A percentile compares a stretch with the other conserved stretches of the same genome.
These are phyloP conservation scores for Diaporthe humulicola DNA, from an alignment of 2,329 filamentous ascomycete genomes.

Conservation along the genomic window DNA sequence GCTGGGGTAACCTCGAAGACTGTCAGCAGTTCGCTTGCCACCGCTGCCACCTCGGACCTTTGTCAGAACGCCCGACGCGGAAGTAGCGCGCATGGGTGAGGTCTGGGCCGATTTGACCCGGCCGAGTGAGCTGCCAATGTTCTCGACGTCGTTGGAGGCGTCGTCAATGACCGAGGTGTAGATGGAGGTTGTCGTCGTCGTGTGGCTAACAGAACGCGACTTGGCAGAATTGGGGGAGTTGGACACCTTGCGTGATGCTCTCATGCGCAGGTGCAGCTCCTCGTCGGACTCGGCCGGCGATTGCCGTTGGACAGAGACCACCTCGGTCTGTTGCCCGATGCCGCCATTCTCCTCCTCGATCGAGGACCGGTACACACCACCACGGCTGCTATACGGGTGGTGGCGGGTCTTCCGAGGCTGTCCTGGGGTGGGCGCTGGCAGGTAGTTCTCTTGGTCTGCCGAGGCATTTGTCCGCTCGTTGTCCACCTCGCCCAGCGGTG, in stretches of 20 bases:
- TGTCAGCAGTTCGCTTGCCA: slow-evolving; percentile 54
- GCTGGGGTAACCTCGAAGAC: slow-evolving; percentile 53
- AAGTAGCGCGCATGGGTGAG: slow-evolving; percentile 63
- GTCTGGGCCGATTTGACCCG: slow-evolving; percentile 67
- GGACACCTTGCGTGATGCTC: slow-evolving; percentile 74
- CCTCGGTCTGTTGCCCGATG: slow-evolving; percentile 70
- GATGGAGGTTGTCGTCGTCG: slow-evolving; percentile 75
- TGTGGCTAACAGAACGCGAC: slow-evolving; percentile 80
- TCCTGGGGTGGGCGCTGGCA: slow-evolving; percentile 94
- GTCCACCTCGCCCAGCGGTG: slow-evolving; percentile 94
- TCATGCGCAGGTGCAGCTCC: slow-evolving; percentile 83
- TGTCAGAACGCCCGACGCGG: slow-evolving; percentile 68
- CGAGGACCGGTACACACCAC: slow-evolving; percentile 54
- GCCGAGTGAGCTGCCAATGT: slow-evolving; percentile 66
- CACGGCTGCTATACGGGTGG: slow-evolving; percentile 76
- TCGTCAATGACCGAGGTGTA: slow-evolving; percentile 72
- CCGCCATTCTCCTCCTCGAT: slow-evolving; percentile 65
- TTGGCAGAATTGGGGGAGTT: slow-evolving; percentile 74
- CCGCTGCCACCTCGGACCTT: slow-evolving; percentile 68
- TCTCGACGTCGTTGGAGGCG: slow-evolving; percentile 78
- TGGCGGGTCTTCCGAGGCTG: slow-evolving; percentile 93
- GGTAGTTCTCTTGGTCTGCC: slow-evolving; percentile 85
- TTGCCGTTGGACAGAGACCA: slow-evolving; percentile 71
- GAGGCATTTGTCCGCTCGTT: slow-evolving; percentile 76
- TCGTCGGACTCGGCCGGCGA: slow-evolving; percentile 82